phyloP scores from a whole-genome alignment of 1,284 basidiomycete species.

The Leccinum pachyderme region DNA sequence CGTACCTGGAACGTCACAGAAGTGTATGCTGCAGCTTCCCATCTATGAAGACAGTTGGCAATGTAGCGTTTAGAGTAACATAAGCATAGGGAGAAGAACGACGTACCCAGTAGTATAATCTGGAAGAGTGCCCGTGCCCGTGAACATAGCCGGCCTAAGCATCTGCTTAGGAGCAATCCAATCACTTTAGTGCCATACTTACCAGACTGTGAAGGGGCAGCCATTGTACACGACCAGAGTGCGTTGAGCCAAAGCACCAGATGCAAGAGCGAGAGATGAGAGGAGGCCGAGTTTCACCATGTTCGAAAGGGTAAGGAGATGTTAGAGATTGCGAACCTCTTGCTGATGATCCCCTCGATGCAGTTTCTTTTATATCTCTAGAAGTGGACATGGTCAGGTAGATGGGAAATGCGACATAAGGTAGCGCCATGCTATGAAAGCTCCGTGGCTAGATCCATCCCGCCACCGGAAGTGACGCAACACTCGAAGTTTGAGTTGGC shows the following conservation, averaged over 20 bases:
- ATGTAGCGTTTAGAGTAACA: neutral
- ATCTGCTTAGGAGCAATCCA: neutral
- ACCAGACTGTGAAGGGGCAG: slow-evolving; percentile 41
- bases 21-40: slow-evolving; percentile 24
- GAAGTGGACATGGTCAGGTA: neutral
- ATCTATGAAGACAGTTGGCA: slow-evolving; percentile 18
- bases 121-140: slow-evolving; percentile 22
- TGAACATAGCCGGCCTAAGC: slow-evolving; percentile 33
- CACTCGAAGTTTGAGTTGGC: neutral
- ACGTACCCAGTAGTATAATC: slow-evolving; percentile 27
- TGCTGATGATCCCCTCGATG: neutral
- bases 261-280: slow-evolving; percentile 22
- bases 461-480: neutral
- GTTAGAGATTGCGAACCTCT: neutral
- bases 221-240: slow-evolving; percentile 38
- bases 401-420: neutral
- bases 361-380: neutral
- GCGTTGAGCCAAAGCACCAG: slow-evolving; percentile 31
- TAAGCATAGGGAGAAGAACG: neutral
- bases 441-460: neutral
- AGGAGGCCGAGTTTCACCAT: slow-evolving; percentile 19
- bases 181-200: slow-evolving; percentile 1
- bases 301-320: neutral
- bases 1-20: slow-evolving; percentile 30
- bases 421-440: neutral